Conservation (phyloP, 768 basidiomycete species). For the Termitomyces sp. region DNA sequence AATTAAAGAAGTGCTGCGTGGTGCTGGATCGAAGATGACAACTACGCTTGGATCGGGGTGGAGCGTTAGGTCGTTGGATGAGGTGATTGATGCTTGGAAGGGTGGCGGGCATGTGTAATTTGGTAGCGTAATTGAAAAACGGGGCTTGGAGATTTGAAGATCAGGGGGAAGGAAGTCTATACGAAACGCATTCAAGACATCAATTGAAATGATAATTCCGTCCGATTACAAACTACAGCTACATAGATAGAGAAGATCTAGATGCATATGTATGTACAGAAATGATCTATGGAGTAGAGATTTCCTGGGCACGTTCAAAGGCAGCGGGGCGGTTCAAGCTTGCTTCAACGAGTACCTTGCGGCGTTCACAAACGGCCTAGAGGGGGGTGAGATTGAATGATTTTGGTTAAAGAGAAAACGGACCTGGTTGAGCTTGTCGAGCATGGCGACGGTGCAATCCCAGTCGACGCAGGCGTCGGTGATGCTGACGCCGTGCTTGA, state of each 20-base stretch:
- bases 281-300: not conserved
- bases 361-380: conserved; percentile 42
- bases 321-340: conserved; percentile 32
- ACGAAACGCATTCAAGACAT: too few relatives aligned
- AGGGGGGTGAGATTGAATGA: not conserved
- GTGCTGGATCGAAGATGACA: conserved; percentile 78
- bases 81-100: conserved; percentile 57
- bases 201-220: not conserved
- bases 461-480: conserved; percentile 93
- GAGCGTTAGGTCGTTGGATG: conserved; percentile 64
- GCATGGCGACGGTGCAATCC: conserved; percentile 71
- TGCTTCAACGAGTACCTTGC: conserved; percentile 32
- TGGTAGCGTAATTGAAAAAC: too few relatives aligned
- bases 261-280: not conserved
- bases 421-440: conserved; percentile 61
- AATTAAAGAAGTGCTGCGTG: conserved; percentile 83
- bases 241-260: not conserved
- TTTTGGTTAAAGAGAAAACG: not conserved
- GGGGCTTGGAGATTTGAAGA: too few relatives aligned
- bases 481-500: conserved; percentile 82
- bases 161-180: too few relatives aligned
- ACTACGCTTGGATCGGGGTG: conserved; percentile 66
- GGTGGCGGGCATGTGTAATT: not conserved
- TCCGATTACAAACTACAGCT: conserved; percentile 10
- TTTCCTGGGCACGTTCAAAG: conserved; percentile 21